Percentiles rank a stretch among this genome's conserved stretches.
These are phyloP conservation scores for Paxillus ammoniavirescens DNA, from an alignment of 768 basidiomycete genomes.

Conservation along the genomic window DNA sequence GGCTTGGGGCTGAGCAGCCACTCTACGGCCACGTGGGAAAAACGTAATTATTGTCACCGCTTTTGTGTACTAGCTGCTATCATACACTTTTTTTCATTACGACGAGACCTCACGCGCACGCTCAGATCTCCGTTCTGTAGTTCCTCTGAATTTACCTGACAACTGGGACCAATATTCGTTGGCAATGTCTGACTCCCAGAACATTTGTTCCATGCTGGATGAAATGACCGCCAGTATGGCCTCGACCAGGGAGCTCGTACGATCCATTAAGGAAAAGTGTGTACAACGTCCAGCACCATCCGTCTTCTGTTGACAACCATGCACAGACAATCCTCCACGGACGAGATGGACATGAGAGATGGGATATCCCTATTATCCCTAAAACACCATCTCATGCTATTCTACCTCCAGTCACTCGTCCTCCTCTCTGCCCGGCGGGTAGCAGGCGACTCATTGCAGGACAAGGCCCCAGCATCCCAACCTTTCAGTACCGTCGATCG, in stretches of 20 bases:
- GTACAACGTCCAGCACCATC: conserved; percentile 12
- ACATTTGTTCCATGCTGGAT: conserved; percentile 35
- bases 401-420: conserved; percentile 81
- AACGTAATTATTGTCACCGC: too few species aligned
- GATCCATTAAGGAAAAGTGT: conserved; percentile 55
- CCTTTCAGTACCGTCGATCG: conserved; percentile 57
- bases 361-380: conserved; percentile 91
- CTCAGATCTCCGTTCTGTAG: too few species aligned
- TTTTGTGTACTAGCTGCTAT: too few species aligned
- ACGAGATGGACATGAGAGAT: conserved; percentile 53
- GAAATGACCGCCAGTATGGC: conserved; percentile 64
- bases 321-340: conserved; percentile 28
- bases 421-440: conserved; percentile 71
- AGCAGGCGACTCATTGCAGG: conserved; percentile 59
- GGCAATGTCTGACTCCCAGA: conserved; percentile 20
- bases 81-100: too few species aligned
- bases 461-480: conserved; percentile 46
- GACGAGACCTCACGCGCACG: too few species aligned
- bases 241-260: conserved; percentile 56
- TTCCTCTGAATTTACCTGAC: neutral
- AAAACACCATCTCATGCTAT: conserved; percentile 81
- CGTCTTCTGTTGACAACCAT: conserved; percentile 12
- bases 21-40: too few species aligned
- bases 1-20: too few species aligned
- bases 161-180: neutral